phyloP scores from a whole-genome alignment of 768 basidiomycete genomes.

The Termitomyces sp. region DNA sequence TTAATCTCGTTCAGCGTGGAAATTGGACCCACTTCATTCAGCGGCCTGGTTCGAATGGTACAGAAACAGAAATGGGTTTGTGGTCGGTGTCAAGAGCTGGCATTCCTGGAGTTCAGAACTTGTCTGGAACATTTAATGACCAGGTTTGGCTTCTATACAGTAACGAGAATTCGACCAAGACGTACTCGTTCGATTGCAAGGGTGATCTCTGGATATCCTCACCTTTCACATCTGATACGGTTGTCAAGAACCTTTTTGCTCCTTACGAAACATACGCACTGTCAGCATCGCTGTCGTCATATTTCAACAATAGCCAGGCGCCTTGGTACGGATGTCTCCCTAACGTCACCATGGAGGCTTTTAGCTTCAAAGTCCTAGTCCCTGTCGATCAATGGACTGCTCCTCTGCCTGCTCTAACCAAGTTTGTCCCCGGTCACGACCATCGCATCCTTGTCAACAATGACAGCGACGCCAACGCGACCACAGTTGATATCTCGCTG shows the following conservation, averaged over 20 bases:
- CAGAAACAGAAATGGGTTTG: constrained; percentile 80
- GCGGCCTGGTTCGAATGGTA: constrained; percentile 80
- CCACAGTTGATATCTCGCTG: constrained; percentile 59
- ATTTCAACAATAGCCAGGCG: constrained; percentile 46
- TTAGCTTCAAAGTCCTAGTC: constrained; percentile 79
- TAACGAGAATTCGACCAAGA: constrained; percentile 73
- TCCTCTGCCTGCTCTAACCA: constrained; percentile 68
- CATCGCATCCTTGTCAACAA: constrained; percentile 52
- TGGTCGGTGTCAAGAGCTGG: constrained; percentile 75
- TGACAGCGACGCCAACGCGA: constrained; percentile 41
- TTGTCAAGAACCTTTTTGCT: constrained; percentile 69
- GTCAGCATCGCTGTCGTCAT: constrained; percentile 58
- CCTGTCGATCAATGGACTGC: constrained; percentile 60
- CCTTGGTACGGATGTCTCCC: constrained; percentile 76
- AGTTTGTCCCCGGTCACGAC: constrained; percentile 85
- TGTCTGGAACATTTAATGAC: constrained; percentile 53
- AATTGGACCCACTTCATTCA: constrained; percentile 80
- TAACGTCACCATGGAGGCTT: constrained; percentile 60
- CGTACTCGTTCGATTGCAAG: constrained; percentile 60
- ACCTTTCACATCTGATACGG: constrained; percentile 58
- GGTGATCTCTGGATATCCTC: constrained; percentile 67
- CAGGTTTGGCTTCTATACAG: constrained; percentile 83
- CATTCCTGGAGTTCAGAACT: constrained; percentile 51
- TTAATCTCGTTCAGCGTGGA: constrained; percentile 73
- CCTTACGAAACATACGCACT: constrained; percentile 82